Evolutionary conservation across 164 flowering plant species (phyloP), one percentile per base, ranked within the genome.

Genomic region (Umbilicus rupestris): DNA sequence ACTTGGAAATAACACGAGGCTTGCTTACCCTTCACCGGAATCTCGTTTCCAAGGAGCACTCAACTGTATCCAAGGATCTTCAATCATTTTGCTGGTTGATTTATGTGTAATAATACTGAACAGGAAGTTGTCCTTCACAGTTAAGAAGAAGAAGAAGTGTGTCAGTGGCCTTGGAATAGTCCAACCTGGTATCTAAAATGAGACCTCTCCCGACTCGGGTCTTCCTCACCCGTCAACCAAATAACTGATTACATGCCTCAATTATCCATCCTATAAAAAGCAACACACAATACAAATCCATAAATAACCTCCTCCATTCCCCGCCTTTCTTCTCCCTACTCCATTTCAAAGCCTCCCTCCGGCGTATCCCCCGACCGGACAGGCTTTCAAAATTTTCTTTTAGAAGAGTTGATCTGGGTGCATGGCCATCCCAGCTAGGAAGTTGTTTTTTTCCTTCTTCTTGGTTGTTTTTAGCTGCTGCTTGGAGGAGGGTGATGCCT

Each of bases 101-200:
- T 35, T 0, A 2, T 33, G 37, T 33, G 37, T 33, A 6, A 3
- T 33, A 2, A 33, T 33, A 33, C 6, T 33, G 37, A 33, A 3
- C 37, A 33, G 37, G 37, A 33, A 33, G 37, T 33, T 28, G 28
- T 60, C 39, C 62, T 52, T n/a, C n/a, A n/a, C n/a, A n/a, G n/a
- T n/a, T n/a, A n/a, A n/a, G n/a, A n/a, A n/a, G n/a, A n/a, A n/a
- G n/a, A n/a, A n/a, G n/a, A n/a, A n/a, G n/a, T n/a, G n/a, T n/a
- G n/a, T n/a, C n/a, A n/a, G n/a, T n/a, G n/a, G n/a, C n/a, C n/a
- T n/a, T n/a, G n/a, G n/a, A n/a, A n/a, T n/a, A n/a, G 45, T 63
- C 44, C 30, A n/a, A 35, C 39, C 46, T 17, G 20, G 12, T 28
- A 73, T 65, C 58, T 66, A 68, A 30, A 8, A 50, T 50, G 3